Conservation (phyloP, 1,284 basidiomycete species). For the Cutaneotrichosporon sp. region DNA sequence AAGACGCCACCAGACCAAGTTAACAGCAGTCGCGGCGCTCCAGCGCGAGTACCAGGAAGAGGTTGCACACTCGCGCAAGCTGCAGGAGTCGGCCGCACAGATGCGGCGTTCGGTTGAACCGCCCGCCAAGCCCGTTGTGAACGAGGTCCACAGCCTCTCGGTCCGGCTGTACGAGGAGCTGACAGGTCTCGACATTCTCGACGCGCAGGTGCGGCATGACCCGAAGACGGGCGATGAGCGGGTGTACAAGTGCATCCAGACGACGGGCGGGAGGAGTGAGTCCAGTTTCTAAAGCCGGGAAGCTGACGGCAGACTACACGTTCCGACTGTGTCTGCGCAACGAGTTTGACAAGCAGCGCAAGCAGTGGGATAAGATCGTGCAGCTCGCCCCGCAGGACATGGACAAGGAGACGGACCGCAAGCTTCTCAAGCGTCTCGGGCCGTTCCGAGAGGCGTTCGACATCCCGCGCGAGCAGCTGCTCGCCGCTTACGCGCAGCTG, state of each 20-base stretch:
- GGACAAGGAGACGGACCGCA: constrained; percentile 35
- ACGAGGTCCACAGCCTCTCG: constrained; percentile 16
- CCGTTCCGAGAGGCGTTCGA: constrained; percentile 35
- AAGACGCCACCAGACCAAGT: neutral
- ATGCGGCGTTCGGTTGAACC: constrained; percentile 6
- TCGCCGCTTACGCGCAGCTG: constrained; percentile 30
- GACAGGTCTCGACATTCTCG: constrained; percentile 42
- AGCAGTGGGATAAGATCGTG: constrained; percentile 34
- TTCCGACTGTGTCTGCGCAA: constrained; percentile 48
- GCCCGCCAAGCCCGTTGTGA: constrained; percentile 2
- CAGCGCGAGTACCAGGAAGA: constrained; percentile 48
- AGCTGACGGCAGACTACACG: constrained; percentile 37
- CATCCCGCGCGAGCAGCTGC: constrained; percentile 30
- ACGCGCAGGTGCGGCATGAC: constrained; percentile 39
- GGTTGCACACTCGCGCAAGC: constrained; percentile 39
- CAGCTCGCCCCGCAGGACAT: constrained; percentile 36
- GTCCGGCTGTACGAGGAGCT: constrained; percentile 51
- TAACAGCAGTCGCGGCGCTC: constrained; percentile 31
- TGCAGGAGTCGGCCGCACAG: constrained; percentile 28
- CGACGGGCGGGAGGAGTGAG: constrained; percentile 43
- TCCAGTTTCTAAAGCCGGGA: neutral
- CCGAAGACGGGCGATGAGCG: constrained; percentile 40
- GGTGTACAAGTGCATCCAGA: constrained; percentile 47
- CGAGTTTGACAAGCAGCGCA: constrained; percentile 29
- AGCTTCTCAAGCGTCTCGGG: constrained; percentile 35